Evolutionary conservation across 495 filamentous ascomycete species (phyloP).

Genomic region (Trichoderma reesei): DNA sequence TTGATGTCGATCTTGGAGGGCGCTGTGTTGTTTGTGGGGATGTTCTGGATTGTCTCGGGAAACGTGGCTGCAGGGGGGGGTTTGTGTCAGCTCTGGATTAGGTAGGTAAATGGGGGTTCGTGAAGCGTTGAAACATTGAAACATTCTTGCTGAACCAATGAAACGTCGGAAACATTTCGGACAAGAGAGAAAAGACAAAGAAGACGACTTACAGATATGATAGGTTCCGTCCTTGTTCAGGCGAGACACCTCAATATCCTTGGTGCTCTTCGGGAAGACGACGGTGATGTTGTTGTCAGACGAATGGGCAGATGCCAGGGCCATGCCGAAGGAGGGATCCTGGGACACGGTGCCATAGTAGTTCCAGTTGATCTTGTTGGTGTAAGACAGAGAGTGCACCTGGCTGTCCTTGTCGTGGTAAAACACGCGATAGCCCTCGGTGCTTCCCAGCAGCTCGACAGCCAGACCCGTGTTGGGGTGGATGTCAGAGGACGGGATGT

Average conservation of each 20-base stretch:
- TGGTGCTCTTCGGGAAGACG: constrained; percentile 18
- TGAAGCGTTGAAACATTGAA: too few relatives aligned
- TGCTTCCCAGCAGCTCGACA: constrained; percentile 20
- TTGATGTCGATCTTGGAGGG: constrained; percentile 18
- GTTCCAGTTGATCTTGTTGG: constrained; percentile 16
- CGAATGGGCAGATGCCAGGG: constrained; percentile 19
- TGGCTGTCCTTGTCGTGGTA: constrained; percentile 24
- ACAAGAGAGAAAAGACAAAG: not conserved
- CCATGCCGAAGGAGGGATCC: constrained; percentile 17
- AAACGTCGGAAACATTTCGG: not conserved
- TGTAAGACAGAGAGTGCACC: constrained; percentile 24
- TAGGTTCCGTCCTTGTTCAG: constrained; percentile 18
- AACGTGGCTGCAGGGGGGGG: constrained; percentile 19
- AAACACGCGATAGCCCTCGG: constrained; percentile 26
- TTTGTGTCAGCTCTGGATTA: not conserved
- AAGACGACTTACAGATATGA: constrained; percentile 18
- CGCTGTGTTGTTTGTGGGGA: constrained; percentile 17
- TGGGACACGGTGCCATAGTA: constrained; percentile 20
- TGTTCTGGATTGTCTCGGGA: constrained; percentile 19
- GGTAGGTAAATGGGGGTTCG: too few relatives aligned
- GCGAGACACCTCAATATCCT: constrained; percentile 21
- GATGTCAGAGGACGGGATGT: constrained; percentile 12
- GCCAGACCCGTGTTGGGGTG: constrained; percentile 22
- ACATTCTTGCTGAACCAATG: too few relatives aligned
- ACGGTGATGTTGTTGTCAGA: constrained; percentile 25